Conservation (phyloP, 495 filamentous ascomycete species). For the Penicillium egyptiacum region DNA sequence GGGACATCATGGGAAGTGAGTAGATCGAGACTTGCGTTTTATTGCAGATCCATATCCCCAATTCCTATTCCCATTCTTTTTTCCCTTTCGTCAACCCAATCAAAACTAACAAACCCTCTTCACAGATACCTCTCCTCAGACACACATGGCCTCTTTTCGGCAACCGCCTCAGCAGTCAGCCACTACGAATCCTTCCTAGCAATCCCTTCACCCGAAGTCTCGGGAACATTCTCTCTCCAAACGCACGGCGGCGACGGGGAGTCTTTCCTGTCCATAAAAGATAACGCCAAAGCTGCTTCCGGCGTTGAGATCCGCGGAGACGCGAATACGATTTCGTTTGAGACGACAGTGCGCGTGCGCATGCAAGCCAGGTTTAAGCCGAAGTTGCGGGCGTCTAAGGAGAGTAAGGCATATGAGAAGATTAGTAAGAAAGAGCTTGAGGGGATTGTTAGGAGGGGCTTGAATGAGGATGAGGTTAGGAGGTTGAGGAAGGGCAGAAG, state of each 20-base stretch:
- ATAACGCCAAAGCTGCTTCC: constrained; percentile 42
- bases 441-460: constrained; percentile 67
- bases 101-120: background rate
- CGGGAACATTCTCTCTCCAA: constrained; percentile 67
- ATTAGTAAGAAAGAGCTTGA: constrained; percentile 88
- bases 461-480: constrained; percentile 85
- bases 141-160: constrained; percentile 73
- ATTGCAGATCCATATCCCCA: background rate
- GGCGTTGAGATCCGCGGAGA: constrained; percentile 73
- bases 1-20: constrained; percentile 78
- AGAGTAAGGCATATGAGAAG: constrained; percentile 77
- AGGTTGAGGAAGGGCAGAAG: constrained; percentile 76
- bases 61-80: background rate
- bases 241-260: constrained; percentile 51
- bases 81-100: background rate
- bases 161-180: constrained; percentile 75
- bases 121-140: constrained; percentile 75
- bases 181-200: constrained; percentile 78
- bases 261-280: constrained; percentile 54
- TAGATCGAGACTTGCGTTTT: constrained; percentile 6
- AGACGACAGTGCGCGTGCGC: constrained; percentile 76
- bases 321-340: constrained; percentile 65
- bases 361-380: constrained; percentile 97
- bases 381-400: constrained; percentile 69
- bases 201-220: constrained; percentile 61